These are phyloP conservation scores for Penstemon newberryi DNA, from an alignment of 257 asterid genomes.

Conservation along the genomic window DNA sequence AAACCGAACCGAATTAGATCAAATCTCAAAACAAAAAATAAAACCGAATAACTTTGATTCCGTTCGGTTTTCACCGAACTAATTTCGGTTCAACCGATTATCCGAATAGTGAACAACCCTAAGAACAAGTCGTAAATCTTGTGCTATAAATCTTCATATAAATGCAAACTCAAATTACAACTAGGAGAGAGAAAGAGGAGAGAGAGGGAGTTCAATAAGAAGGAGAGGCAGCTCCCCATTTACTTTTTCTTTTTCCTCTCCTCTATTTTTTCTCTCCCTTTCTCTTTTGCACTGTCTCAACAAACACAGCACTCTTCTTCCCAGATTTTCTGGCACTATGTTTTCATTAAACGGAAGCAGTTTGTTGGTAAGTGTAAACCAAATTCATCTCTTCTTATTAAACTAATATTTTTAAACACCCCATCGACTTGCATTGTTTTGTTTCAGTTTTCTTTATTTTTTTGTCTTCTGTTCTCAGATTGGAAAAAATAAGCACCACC, in stretches of 20 bases:
- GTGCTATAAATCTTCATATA: constrained; percentile 17
- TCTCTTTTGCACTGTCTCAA: constrained; percentile 9
- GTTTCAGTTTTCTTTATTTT: background rate
- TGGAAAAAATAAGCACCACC: constrained; percentile 10
- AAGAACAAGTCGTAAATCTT: constrained; percentile 10
- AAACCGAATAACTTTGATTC: too few species aligned
- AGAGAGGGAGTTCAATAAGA: constrained; percentile 14
- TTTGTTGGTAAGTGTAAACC: constrained; percentile 54
- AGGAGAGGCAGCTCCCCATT: constrained; percentile 20
- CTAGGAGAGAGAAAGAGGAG: constrained; percentile 34
- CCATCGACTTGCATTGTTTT: background rate
- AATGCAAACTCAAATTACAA: constrained; percentile 27
- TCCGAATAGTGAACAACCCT: too few species aligned
- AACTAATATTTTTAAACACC: background rate
- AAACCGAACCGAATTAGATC: too few species aligned
- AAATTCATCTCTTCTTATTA: constrained; percentile 1
- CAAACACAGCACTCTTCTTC: constrained; percentile 10
- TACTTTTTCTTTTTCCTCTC: constrained; percentile 23
- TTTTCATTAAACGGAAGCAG: constrained; percentile 61
- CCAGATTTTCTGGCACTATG: constrained; percentile 44
- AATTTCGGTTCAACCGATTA: too few species aligned
- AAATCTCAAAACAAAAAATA: too few species aligned
- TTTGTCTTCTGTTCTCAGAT: constrained; percentile 28
- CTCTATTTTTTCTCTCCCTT: constrained; percentile 24
- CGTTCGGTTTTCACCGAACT: too few species aligned